These are phyloP conservation scores for Panellus pusillus DNA, from an alignment of 768 basidiomycete genomes.

Conservation along the genomic window DNA sequence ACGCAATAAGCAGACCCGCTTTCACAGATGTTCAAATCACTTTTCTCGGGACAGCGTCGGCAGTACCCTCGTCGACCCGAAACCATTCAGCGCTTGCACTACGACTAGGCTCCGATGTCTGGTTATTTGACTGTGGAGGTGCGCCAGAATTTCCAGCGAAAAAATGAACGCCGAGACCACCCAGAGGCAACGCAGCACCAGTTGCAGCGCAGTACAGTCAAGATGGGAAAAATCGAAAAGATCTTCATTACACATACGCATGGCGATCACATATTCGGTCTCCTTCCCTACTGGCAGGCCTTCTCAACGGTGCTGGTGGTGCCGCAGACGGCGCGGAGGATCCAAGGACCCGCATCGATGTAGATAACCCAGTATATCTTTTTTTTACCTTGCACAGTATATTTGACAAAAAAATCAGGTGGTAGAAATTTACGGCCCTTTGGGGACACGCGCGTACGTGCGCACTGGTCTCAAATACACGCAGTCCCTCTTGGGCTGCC, in stretches of 20 bases:
- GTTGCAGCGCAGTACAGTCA: conserved; percentile 68
- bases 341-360: conserved; percentile 45
- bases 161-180: background rate
- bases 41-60: conserved; percentile 81
- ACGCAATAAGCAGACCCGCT: conserved; percentile 5
- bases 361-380: conserved; percentile 31
- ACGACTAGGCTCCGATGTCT: conserved; percentile 66
- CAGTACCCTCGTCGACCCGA: conserved; percentile 75
- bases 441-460: conserved; percentile 80
- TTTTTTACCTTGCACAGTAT: background rate
- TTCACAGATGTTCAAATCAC: conserved; percentile 52
- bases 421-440: conserved; percentile 83
- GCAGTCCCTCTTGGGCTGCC: conserved; percentile 60
- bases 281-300: conserved; percentile 64
- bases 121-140: conserved; percentile 80
- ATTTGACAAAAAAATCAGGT: conserved; percentile 38
- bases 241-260: conserved; percentile 91
- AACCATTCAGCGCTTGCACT: conserved; percentile 77
- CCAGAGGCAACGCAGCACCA: conserved; percentile 77
- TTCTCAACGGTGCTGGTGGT: conserved; percentile 76
- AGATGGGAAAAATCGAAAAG: conserved; percentile 77
- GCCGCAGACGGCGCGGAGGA: conserved; percentile 58
- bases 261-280: conserved; percentile 82
- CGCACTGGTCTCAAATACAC: conserved; percentile 69
- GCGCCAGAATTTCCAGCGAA: background rate